phyloP scores from a whole-genome alignment of 1,139 yeast species.

The Geotrichum aggregatum region DNA sequence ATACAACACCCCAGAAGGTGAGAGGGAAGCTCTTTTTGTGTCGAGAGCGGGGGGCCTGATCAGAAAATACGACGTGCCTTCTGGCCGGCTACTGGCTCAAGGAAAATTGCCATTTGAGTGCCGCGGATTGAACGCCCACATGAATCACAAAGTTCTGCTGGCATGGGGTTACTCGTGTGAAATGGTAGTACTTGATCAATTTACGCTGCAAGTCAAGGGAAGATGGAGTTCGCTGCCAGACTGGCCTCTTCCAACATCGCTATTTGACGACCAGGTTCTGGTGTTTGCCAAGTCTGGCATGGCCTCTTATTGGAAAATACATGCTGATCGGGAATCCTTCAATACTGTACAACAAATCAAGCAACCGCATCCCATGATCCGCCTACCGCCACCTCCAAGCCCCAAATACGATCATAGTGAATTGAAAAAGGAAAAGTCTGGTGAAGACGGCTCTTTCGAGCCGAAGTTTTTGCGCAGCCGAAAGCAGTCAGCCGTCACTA shows the following conservation, averaged over 20 bases:
- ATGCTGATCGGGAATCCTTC: constrained; percentile 6
- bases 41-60: constrained; percentile 10
- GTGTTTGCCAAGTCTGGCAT: constrained; percentile 24
- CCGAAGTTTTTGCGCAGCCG: constrained; percentile 11
- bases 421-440: background rate
- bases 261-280: constrained; percentile 26
- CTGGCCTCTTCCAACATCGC: constrained; percentile 29
- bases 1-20: constrained; percentile 12
- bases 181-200: constrained; percentile 24
- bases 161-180: constrained; percentile 30
- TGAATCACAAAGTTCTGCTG: constrained; percentile 18
- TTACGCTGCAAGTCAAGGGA: constrained; percentile 20
- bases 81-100: constrained; percentile 23
- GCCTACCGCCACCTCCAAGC: constrained; percentile 13
- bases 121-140: constrained; percentile 23
- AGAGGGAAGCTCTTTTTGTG: constrained; percentile 14
- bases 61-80: constrained; percentile 21
- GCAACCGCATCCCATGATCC: constrained; percentile 13
- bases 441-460: constrained; percentile 6
- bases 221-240: constrained; percentile 24
- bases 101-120: constrained; percentile 22
- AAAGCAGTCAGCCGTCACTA: constrained; percentile 17
- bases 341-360: constrained; percentile 17
- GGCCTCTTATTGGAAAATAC: constrained; percentile 20
- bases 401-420: background rate